Evolutionary conservation across 2,329 filamentous ascomycete genomes (phyloP).

Genomic region (Septoria linicola): DNA sequence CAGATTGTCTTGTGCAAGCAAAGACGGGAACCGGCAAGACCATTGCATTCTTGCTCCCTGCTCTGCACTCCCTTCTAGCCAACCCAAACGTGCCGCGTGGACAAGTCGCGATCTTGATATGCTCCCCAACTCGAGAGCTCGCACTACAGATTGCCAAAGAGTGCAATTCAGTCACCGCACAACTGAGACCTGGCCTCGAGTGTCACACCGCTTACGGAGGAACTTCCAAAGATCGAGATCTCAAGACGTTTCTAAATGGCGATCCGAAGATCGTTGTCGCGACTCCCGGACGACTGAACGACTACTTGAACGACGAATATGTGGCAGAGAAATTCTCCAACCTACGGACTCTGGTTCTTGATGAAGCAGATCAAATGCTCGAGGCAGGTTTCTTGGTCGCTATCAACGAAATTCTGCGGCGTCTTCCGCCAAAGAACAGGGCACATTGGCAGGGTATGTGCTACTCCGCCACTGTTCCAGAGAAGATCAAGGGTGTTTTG

Average conservation of each 20-base stretch:
- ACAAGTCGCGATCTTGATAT: slow-evolving; percentile 81
- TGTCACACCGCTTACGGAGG: slow-evolving; percentile 66
- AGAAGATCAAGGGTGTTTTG: slow-evolving; percentile 47
- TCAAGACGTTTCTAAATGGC: slow-evolving; percentile 64
- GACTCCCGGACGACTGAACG: slow-evolving; percentile 80
- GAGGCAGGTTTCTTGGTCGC: slow-evolving; percentile 55
- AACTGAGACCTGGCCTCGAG: slow-evolving; percentile 78
- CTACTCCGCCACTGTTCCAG: slow-evolving; percentile 48
- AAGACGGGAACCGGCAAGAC: slow-evolving; percentile 95
- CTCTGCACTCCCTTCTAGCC: slow-evolving; percentile 78
- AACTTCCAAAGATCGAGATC: slow-evolving; percentile 77
- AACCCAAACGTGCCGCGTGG: slow-evolving; percentile 64
- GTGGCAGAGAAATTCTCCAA: slow-evolving; percentile 49
- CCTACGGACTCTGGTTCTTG: slow-evolving; percentile 47
- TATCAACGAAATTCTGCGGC: slow-evolving; percentile 52
- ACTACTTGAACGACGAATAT: slow-evolving; percentile 71
- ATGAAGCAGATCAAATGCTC: slow-evolving; percentile 85
- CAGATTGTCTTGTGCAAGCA: slow-evolving; percentile 62
- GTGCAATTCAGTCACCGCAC: slow-evolving; percentile 79
- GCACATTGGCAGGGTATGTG: slow-evolving; percentile 52
- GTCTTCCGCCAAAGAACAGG: slow-evolving; percentile 51
- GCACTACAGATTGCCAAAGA: slow-evolving; percentile 67
- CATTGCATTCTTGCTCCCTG: slow-evolving; percentile 83
- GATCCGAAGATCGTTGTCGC: slow-evolving; percentile 86
- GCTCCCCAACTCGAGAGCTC: slow-evolving; percentile 73